Percentiles rank a stretch among this genome's conserved stretches.
These are phyloP conservation scores for Chrysoporthe puriensis DNA, from an alignment of 2,329 filamentous ascomycete species.

Conservation along the genomic window DNA sequence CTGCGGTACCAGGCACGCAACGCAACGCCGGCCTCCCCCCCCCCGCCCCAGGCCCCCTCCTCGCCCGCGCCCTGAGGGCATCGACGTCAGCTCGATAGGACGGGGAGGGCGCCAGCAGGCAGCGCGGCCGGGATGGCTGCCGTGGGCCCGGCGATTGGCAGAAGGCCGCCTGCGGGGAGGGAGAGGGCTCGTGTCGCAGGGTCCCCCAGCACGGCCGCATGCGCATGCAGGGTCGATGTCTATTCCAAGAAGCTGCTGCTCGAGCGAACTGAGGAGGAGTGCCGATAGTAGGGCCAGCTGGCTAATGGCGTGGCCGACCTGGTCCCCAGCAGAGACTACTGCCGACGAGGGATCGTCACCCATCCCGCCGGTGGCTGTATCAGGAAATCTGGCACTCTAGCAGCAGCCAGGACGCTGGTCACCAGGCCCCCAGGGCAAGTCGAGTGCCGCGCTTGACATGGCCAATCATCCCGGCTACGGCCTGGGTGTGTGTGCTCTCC, in stretches of 20 bases:
- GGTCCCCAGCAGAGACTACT: slow-evolving; percentile 12
- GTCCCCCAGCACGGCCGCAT: slow-evolving; percentile 2
- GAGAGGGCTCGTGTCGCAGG: slow-evolving; percentile 10
- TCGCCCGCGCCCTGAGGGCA: not conserved
- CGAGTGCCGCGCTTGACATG: slow-evolving; percentile 19
- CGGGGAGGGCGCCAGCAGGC: not conserved
- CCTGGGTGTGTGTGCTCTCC: not conserved
- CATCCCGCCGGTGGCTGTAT: slow-evolving; percentile 13
- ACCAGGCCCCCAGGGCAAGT: not conserved
- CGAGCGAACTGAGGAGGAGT: slow-evolving; percentile 3
- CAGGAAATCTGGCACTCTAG: not conserved
- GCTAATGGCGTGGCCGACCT: slow-evolving; percentile 18
- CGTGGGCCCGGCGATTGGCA: not conserved
- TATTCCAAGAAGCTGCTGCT: slow-evolving; percentile 1
- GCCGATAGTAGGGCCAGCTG: not conserved
- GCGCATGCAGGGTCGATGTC: slow-evolving; percentile 16
- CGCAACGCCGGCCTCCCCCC: too few relatives aligned
- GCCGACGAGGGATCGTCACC: slow-evolving; percentile 17
- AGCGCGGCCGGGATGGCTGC: not conserved
- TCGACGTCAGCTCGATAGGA: not conserved
- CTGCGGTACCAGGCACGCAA: too few relatives aligned
- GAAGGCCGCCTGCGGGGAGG: not conserved
- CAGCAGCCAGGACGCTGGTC: not conserved
- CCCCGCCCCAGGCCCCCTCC: too few relatives aligned
- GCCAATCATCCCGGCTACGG: slow-evolving; percentile 22